Base-by-base conservation (phyloP, 139 green algal species). In the Closterium sp. region DNA sequence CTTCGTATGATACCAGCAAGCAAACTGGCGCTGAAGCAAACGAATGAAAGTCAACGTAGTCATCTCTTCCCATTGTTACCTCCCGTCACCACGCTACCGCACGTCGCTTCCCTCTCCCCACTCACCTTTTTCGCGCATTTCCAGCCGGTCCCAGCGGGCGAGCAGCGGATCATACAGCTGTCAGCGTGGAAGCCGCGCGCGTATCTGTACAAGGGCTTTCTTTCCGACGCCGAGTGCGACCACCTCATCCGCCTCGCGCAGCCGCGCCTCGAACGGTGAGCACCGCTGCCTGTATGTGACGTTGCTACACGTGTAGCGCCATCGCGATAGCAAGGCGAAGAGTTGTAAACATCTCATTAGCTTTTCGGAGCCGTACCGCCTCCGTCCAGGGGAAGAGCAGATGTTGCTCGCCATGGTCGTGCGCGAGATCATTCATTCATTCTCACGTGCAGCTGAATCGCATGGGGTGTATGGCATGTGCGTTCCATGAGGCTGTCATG, bases 141-240 rank as follows among this genome's bases (percentile, higher is more conserved):
- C 62, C 62, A 79, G 62, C 62, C 62, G 62, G 62, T 79, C 0
- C 62, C 19, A 22, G 62, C 38, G 62, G 62, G 62, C 62, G 62
- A 79, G 62, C 62, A 24, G 62, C 62, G 62, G 13, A 79, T 87
- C 85, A 87, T 87, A 21, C 85, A 87, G 85, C 85, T 87, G 85
- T 87, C 85, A 27, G 85, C 85, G 85, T 87, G 85, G 85, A 87
- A 87, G 9, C 85, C 85, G 28, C n/a, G 91, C 28, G 91, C 91
- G 29, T 93, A 70, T 4, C 34, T 95, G 90, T 95, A 95, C 93
- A 85, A 94, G 22, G 70, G 79, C 31, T 94, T 95, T 42, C 89
- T 95, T 5, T 89, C 93, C 17, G 70, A 91, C 38, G 94, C 94
- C 31, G 94, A 95, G 89, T 94, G 89, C 88, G 93, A 95, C 62